Base-by-base conservation (phyloP, 768 basidiomycete genomes). In the Boletus sp. region DNA sequence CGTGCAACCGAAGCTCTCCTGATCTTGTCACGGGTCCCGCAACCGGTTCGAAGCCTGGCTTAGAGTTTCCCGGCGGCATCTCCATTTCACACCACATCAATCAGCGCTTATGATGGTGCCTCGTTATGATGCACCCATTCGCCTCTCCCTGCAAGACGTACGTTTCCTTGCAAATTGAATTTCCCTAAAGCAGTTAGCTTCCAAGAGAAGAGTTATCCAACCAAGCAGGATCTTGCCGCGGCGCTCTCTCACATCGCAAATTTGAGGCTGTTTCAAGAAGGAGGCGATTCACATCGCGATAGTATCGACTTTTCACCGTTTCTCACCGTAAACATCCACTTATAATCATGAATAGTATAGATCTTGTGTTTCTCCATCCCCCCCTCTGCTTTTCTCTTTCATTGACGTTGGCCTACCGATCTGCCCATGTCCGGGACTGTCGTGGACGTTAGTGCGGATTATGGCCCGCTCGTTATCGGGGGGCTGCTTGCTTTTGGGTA, bases 381-480 rank as follows among this genome's bases (percentile, higher is more conserved):
- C 39, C 17, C 5, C 14, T 21, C n/a, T 42, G 2, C 43, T 19
- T 13, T 5, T 30, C 4, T 45, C 11, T 37, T 32, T 32, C 17
- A 17, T 23, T 23, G 23, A 34, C 30, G n/a, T 19, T 47, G n/a
- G 27, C 32, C 27, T 27, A 41, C 13, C 19, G 21, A 27, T 37
- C 27, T 54, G 21, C 30, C 7, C 42, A 55, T 60, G 66, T 19
- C 34, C 5, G 27, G 10, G 43, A 14, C 33, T 11, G 5, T 9
- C 7, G 2, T 7, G 6, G n/a, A 58, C 11, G 11, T 63, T 37
- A 25, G 27, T 10, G 23, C 44, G 3, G 56, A 58, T 35, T 58
- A 56, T 47, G 65, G 65, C 19, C 30, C 64, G 5, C 56, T 66
- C 49, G 1, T 66, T n/a, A 43, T 66, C n/a, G 66, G 66, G 9